phyloP scores from a whole-genome alignment of 441 rosid genomes.

The Eruca vesicaria region DNA sequence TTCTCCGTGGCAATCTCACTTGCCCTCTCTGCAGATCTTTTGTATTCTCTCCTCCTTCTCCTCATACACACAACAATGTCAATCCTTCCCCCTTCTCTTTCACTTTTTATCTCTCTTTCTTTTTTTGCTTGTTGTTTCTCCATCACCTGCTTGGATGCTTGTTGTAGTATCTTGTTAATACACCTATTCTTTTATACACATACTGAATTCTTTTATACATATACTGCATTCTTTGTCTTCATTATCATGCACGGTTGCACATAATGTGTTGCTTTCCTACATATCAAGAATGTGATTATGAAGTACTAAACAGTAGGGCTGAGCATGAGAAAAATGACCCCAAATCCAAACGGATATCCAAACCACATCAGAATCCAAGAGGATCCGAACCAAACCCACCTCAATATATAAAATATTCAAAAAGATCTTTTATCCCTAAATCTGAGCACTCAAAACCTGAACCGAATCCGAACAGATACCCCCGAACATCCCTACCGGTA shows the following conservation, averaged over 20 bases:
- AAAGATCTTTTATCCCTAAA: neutral
- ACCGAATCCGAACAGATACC: neutral
- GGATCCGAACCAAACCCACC: neutral
- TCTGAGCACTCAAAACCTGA: neutral
- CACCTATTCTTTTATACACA: slow-evolving; percentile 12
- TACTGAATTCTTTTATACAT: neutral
- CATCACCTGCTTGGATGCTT: slow-evolving; percentile 29
- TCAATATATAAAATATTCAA: neutral
- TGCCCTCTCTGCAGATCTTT: slow-evolving; percentile 74
- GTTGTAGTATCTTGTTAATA: neutral
- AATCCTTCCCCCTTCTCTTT: neutral
- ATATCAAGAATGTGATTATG: neutral
- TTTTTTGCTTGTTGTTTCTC: slow-evolving; percentile 22
- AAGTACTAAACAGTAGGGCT: neutral
- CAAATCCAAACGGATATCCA: neutral
- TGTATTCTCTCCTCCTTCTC: slow-evolving; percentile 28
- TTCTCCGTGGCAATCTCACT: slow-evolving; percentile 51
- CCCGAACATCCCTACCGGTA: neutral
- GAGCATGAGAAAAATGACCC: neutral
- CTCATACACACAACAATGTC: neutral
- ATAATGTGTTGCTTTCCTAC: neutral
- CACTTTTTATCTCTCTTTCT: slow-evolving; percentile 17
- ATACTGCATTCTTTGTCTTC: neutral
- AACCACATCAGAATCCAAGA: neutral
- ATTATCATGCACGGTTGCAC: neutral